Evolutionary conservation across 306 rosid species (phyloP).

Genomic region (Myrica gale): DNA sequence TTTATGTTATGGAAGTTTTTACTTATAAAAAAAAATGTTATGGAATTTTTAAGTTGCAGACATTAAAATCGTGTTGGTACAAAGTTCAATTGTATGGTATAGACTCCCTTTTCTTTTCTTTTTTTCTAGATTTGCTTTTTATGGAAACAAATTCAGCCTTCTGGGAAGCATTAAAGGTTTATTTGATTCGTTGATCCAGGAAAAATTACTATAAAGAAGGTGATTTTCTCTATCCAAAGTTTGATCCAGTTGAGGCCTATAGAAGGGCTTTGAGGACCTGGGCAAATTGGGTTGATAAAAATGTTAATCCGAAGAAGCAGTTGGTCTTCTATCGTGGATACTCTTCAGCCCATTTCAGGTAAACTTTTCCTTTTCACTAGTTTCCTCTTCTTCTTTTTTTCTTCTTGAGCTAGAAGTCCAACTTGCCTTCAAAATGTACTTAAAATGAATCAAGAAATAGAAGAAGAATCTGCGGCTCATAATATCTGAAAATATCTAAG

Average conservation of each 20-base stretch:
- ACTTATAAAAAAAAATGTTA: no score
- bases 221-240: constrained; percentile 65
- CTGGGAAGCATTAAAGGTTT: constrained; percentile 8
- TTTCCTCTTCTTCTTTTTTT: constrained; percentile 14
- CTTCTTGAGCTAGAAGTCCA: neutral
- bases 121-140: neutral
- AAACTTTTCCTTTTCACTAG: constrained; percentile 11
- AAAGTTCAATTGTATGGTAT: neutral
- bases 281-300: constrained; percentile 75
- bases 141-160: neutral
- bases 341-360: constrained; percentile 96
- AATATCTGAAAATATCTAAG: neutral
- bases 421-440: no score
- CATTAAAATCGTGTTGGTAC: neutral
- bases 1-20: neutral
- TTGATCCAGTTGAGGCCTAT: constrained; percentile 79
- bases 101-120: neutral
- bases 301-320: constrained; percentile 68
- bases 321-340: constrained; percentile 88
- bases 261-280: constrained; percentile 77
- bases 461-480: neutral
- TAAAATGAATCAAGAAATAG: neutral
- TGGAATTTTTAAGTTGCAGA: neutral
- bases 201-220: constrained; percentile 86
- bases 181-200: constrained; percentile 46